Evolutionary conservation across 1,139 yeast species (phyloP), one percentile per base, ranked within the genome.

Genomic region (Lodderomyces jiufengensis): DNA sequence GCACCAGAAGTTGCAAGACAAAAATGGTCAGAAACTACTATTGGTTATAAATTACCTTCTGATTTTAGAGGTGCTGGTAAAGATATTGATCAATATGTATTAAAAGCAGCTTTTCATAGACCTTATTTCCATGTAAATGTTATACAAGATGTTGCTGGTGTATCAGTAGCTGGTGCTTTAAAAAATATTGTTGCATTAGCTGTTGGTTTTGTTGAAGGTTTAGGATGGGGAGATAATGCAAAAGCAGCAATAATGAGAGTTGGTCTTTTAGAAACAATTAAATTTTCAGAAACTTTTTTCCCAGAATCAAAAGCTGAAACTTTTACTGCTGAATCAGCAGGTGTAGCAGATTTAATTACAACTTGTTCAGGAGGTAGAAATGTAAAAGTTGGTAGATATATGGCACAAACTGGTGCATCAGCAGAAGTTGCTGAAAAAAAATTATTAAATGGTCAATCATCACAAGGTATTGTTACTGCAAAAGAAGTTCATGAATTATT

Each of bases 221-320:
- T 59, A 38, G 73, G 73, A 16, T 70, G 76, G 76, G 76, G 76
- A 46, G 76, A 70, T 50, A 70, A 70, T 45, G 76, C 76, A 33
- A 70, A 70, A 50, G 65, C 74, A 11, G 76, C 75, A 31, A 61
- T 70, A 38, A 70, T 70, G 76, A 57, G 76, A 50, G 62, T 68
- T 36, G 76, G 76, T 3, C 57, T 70, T 37, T 50, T 61, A 40
- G 76, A 70, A 49, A 67, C 61, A 37, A 67, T 70, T 47, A 57
- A 59, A 37, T 70, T 70, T 42, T 64, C 73, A 14, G 55, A 57
- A 39, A 57, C 53, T 23, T 67, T 66, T 41, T 65, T 66, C 63
- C 72, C 73, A 4, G 66, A 65, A 39, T 66, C 73, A 8, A 42
- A 55, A 34, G 50, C 61, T 12, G 41, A 56, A 22, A 70, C 75